These are phyloP conservation scores for Barnettozyma wickerhamii DNA, from an alignment of 805 yeast species.

Conservation along the genomic window DNA sequence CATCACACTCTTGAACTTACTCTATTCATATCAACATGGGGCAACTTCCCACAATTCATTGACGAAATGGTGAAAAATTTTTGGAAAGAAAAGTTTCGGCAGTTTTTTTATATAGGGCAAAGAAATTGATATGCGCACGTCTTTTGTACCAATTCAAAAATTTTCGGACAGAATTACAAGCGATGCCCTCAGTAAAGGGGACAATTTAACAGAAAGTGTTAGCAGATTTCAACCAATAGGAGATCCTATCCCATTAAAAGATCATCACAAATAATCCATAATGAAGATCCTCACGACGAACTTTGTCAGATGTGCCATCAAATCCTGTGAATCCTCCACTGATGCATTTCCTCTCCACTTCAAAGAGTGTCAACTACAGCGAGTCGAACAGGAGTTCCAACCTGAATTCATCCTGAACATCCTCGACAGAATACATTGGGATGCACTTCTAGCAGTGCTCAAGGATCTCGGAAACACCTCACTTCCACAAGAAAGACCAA, in stretches of 20 bases:
- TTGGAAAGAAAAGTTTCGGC: no score
- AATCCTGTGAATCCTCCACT: slow-evolving; percentile 67
- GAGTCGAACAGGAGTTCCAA: slow-evolving; percentile 71
- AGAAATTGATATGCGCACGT: no score
- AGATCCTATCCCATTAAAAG: no score
- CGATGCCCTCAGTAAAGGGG: neutral
- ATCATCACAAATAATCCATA: neutral
- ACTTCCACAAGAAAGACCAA: slow-evolving; percentile 59
- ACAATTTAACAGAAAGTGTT: neutral
- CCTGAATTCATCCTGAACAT: slow-evolving; percentile 75
- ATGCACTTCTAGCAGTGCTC: slow-evolving; percentile 75
- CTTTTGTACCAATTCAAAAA: neutral
- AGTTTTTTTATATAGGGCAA: neutral
- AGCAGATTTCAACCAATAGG: no score
- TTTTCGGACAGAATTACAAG: neutral
- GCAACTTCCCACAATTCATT: neutral
- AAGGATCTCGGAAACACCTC: slow-evolving; percentile 51
- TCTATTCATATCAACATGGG: no score
- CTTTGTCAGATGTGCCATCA: slow-evolving; percentile 90
- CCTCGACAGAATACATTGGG: slow-evolving; percentile 84
- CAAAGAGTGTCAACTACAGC: slow-evolving; percentile 63
- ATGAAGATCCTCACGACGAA: slow-evolving; percentile 97
- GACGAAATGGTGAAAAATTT: no score
- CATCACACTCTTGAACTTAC: no score
- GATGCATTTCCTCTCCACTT: slow-evolving; percentile 79